Conservation (phyloP, 2,329 filamentous ascomycete genomes). For the Torrubiella hemipterigena region DNA sequence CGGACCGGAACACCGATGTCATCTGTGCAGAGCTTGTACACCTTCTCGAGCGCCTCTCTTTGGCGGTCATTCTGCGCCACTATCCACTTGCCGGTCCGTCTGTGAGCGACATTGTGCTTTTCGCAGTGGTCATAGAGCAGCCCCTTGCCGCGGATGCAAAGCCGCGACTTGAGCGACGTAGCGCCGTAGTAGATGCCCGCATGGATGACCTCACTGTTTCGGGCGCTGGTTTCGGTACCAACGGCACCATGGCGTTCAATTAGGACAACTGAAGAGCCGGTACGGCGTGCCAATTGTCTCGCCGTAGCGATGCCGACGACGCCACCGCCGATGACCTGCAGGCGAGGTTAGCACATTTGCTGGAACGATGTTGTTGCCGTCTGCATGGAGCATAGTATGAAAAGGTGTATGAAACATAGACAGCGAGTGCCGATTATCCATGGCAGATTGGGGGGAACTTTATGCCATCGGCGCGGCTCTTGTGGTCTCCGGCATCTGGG, state of each 20-base stretch:
- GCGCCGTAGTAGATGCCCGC: slow-evolving; percentile 84
- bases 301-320: slow-evolving; percentile 74
- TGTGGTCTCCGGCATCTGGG: too few species aligned
- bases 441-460: too few species aligned
- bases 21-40: slow-evolving; percentile 31
- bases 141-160: slow-evolving; percentile 69
- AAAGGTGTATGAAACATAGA: too few species aligned
- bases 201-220: slow-evolving; percentile 95
- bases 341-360: background rate
- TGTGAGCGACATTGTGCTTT: slow-evolving; percentile 53
- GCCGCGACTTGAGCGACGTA: slow-evolving; percentile 63
- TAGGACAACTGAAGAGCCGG: slow-evolving; percentile 56
- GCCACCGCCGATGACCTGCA: slow-evolving; percentile 44
- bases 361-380: too few species aligned
- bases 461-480: too few species aligned
- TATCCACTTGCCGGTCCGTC: slow-evolving; percentile 83
- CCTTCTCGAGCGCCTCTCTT: slow-evolving; percentile 43
- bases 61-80: slow-evolving; percentile 72
- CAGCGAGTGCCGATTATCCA: too few species aligned
- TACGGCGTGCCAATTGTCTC: slow-evolving; percentile 53
- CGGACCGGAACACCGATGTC: slow-evolving; percentile 52
- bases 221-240: slow-evolving; percentile 77
- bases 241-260: slow-evolving; percentile 67
- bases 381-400: too few species aligned
- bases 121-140: slow-evolving; percentile 71